These are phyloP conservation scores for Colletotrichum coccodes DNA, from an alignment of 2,329 filamentous ascomycete species.

Conservation along the genomic window DNA sequence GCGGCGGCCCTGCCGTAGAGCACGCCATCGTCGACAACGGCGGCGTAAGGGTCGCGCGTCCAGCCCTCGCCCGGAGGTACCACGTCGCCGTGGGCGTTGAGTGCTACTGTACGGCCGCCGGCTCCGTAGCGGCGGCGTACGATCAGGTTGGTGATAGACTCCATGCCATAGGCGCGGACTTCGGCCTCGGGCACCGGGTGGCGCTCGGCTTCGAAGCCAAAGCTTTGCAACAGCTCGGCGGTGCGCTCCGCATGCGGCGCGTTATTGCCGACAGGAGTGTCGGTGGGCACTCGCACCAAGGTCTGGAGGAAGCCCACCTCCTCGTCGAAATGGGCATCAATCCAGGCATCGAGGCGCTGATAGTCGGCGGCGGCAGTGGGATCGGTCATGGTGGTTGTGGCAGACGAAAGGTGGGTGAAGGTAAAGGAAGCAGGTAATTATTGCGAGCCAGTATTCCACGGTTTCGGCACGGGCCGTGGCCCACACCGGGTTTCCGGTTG, in stretches of 20 bases:
- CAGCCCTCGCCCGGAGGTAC: conserved; percentile 23
- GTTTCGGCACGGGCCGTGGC: neutral
- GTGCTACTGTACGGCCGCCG: conserved; percentile 18
- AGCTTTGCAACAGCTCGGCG: conserved; percentile 6
- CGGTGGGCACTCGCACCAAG: conserved; percentile 20
- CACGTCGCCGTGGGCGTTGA: conserved; percentile 30
- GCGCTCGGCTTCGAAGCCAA: conserved; percentile 27
- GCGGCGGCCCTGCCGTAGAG: conserved; percentile 26
- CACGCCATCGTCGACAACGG: conserved; percentile 18
- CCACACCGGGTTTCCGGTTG: neutral
- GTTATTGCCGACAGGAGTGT: conserved; percentile 23
- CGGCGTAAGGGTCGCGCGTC: conserved; percentile 20
- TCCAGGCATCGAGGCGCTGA: conserved; percentile 23
- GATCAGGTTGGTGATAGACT: conserved; percentile 29
- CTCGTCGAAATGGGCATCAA: conserved; percentile 27
- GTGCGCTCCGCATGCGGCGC: conserved; percentile 26
- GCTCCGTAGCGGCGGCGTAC: conserved; percentile 18
- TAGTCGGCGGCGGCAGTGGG: neutral
- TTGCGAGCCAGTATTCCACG: neutral
- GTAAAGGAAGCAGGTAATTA: neutral
- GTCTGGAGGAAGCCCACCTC: conserved; percentile 22
- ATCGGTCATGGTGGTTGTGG: neutral
- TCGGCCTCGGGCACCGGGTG: conserved; percentile 21
- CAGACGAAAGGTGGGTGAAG: neutral
- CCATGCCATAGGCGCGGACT: conserved; percentile 22